phyloP scores from a whole-genome alignment of 1,284 basidiomycete genomes.

The Leucoagaricus sp. region DNA sequence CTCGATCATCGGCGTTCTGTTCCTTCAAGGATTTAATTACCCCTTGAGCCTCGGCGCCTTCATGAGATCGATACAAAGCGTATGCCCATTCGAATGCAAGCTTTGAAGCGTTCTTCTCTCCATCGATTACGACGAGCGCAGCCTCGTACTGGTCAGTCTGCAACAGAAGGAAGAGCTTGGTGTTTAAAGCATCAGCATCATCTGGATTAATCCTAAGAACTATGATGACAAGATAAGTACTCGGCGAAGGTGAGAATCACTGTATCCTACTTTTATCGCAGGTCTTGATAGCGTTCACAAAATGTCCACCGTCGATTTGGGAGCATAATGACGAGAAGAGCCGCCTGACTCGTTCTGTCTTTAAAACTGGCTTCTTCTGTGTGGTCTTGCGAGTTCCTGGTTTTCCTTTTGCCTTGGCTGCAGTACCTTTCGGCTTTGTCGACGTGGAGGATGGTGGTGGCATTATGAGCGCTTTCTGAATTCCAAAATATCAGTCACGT shows the following conservation, averaged over 20 bases:
- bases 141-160: conserved; percentile 78
- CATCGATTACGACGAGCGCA: conserved; percentile 56
- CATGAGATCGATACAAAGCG: conserved; percentile 78
- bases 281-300: conserved; percentile 81
- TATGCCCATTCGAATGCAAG: conserved; percentile 77
- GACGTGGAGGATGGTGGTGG: conserved; percentile 4
- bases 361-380: conserved; percentile 52
- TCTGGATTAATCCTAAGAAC: conserved; percentile 71
- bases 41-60: conserved; percentile 63
- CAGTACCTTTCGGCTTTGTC: conserved; percentile 6
- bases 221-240: conserved; percentile 29
- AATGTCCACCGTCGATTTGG: conserved; percentile 83
- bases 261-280: conserved; percentile 79
- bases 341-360: conserved; percentile 64
- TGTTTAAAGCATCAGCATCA: conserved; percentile 73
- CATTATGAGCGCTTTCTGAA: conserved; percentile 6
- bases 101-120: conserved; percentile 26
- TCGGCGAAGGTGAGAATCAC: conserved; percentile 16
- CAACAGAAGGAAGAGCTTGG: conserved; percentile 80
- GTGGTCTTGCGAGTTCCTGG: conserved; percentile 24
- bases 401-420: conserved; percentile 24
- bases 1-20: conserved; percentile 51
- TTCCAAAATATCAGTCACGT: background rate
- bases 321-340: conserved; percentile 79
- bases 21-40: conserved; percentile 54